Evolutionary conservation across 2,329 filamentous ascomycete genomes (phyloP).

Genomic region (Aspergillus pseudoviridinutans): DNA sequence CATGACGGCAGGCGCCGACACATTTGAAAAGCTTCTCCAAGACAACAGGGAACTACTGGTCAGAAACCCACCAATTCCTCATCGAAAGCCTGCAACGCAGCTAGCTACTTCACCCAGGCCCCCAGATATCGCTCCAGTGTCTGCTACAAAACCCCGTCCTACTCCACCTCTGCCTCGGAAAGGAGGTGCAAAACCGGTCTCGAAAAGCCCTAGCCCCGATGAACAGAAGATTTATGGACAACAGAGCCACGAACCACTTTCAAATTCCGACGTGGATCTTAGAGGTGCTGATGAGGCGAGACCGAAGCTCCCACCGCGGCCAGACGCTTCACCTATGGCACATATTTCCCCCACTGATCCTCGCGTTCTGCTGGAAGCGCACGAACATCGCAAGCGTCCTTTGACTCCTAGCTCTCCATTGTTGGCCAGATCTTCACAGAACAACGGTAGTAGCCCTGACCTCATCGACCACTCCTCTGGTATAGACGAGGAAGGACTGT

Average conservation of each 20-base stretch:
- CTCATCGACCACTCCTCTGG: slow-evolving; percentile 19
- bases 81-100: slow-evolving; percentile 9
- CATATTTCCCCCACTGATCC: slow-evolving; percentile 3
- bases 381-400: slow-evolving; percentile 11
- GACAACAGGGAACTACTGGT: slow-evolving; percentile 1
- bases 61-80: slow-evolving; percentile 5
- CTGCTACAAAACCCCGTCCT: slow-evolving; percentile 13
- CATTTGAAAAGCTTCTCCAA: slow-evolving; percentile 3
- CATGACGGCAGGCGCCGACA: slow-evolving; percentile 1
- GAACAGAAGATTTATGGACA: background rate
- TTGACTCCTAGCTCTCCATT: slow-evolving; percentile 26
- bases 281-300: slow-evolving; percentile 15
- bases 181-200: background rate
- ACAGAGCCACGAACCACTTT: slow-evolving; percentile 9
- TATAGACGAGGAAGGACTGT: slow-evolving; percentile 37
- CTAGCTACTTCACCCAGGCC: background rate
- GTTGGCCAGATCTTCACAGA: slow-evolving; percentile 20
- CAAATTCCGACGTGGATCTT: slow-evolving; percentile 10
- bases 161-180: slow-evolving; percentile 15
- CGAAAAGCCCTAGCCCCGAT: background rate
- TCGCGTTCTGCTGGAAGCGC: slow-evolving; percentile 7
- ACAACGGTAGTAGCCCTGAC: slow-evolving; percentile 22
- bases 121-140: slow-evolving; percentile 3
- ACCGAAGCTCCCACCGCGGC: slow-evolving; percentile 26
- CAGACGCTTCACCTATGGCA: slow-evolving; percentile 1